A percentile compares a stretch with the other conserved stretches of the same genome.
These are phyloP conservation scores for Blastobotrys malaysiensis DNA, from an alignment of 1,139 yeast genomes.

Conservation along the genomic window DNA sequence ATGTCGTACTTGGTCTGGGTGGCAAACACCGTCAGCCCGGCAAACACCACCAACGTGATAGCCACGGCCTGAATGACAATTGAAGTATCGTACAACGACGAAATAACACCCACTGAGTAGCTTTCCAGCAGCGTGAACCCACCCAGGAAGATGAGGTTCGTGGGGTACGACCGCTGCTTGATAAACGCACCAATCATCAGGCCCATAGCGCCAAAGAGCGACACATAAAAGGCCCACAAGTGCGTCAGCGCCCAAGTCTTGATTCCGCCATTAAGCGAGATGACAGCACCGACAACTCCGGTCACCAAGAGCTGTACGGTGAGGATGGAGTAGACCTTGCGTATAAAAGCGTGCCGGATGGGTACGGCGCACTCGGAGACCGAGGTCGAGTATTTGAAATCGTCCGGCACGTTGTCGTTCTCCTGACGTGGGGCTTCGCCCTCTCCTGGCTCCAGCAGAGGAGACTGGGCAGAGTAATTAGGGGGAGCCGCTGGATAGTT, in stretches of 20 bases:
- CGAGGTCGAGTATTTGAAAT: conserved; percentile 74
- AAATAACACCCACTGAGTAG: conserved; percentile 62
- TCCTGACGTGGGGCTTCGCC: conserved; percentile 24
- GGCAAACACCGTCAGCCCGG: conserved; percentile 73
- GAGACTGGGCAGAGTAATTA: conserved; percentile 6
- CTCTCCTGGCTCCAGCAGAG: conserved; percentile 20
- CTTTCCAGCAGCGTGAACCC: conserved; percentile 73
- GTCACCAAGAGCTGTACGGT: conserved; percentile 61
- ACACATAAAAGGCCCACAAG: conserved; percentile 55
- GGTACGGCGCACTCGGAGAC: conserved; percentile 76
- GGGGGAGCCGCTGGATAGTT: conserved; percentile 15
- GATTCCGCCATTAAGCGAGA: conserved; percentile 44
- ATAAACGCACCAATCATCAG: conserved; percentile 55
- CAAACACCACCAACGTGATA: conserved; percentile 62
- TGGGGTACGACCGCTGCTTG: conserved; percentile 62
- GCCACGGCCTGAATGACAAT: conserved; percentile 67
- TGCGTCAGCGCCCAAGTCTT: conserved; percentile 57
- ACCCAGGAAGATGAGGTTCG: conserved; percentile 50
- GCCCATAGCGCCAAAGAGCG: conserved; percentile 56
- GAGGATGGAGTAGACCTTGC: conserved; percentile 73
- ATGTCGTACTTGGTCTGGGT: conserved; percentile 79
- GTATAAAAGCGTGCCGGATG: conserved; percentile 67
- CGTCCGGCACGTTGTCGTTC: conserved; percentile 46
- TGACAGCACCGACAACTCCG: conserved; percentile 51
- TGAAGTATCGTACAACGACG: conserved; percentile 58